Evolutionary conservation across 1,284 basidiomycete species (phyloP), one percentile per base, ranked within the genome.

Genomic region (Ustilago esculenta): DNA sequence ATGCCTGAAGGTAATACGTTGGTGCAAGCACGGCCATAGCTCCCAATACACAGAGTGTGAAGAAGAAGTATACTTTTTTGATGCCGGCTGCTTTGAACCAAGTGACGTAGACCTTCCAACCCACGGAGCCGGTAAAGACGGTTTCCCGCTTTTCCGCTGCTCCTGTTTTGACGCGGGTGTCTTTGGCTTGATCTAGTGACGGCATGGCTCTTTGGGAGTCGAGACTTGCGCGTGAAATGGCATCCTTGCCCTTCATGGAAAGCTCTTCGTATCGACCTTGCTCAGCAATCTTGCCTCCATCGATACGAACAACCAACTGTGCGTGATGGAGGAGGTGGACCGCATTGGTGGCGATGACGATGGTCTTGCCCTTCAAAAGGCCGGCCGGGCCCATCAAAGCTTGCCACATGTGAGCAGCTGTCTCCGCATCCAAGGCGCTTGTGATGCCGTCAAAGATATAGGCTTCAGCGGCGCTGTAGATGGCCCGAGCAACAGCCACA

Each of bases 381-480:
- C 74, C 74, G 0, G 49, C 24, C 2, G 47, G 43, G 1, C 64
- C 70, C 55, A 77, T 63, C 6, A 77, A 53, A 17, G 54, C 41
- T 12, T 53, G 43, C 73, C 73, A 77, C 49, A 80, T 52, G 44
- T 86, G 85, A 33, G 90, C 87, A 56, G 86, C 89, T 23, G 76
- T 77, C 51, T 73, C 61, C 4, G 88, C 87, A 76, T 92, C 90
- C 2, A 92, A 88, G 2, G 78, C 77, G 14, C 77, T 72, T 12
- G 79, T 73, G 29, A 81, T 74, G 49, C 81, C 80, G 51, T 80
- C 80, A 4, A 81, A 59, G 1, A 81, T 35, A n/a, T 73, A 67
- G 1, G 71, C 56, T 5, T 66, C 46, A 8, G 77, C 75, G 18
- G 67, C 71, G 29, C 72, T 73, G 56, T 81, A 81, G 18, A 81